Evolutionary conservation across 805 yeast species (phyloP).

Genomic region (Grigorovia humatica): DNA sequence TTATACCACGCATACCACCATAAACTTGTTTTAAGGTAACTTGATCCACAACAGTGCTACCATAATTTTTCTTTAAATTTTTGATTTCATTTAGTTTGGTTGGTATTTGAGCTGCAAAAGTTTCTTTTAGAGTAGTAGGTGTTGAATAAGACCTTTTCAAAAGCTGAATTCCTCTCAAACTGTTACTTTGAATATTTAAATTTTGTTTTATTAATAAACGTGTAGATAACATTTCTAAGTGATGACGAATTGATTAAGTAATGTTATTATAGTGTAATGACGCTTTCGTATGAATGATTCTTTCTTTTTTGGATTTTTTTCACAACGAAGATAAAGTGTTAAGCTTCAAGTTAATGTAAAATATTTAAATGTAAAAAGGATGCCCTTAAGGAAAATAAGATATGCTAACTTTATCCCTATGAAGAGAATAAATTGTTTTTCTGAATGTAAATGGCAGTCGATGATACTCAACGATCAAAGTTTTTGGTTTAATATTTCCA

Average conservation of each 20-base stretch:
- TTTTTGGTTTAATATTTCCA: background rate
- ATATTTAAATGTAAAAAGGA: no score
- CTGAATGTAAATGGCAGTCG: no score
- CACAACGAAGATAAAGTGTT: no score
- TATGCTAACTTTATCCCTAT: no score
- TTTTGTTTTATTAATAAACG: background rate
- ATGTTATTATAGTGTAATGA: background rate
- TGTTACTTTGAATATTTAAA: no score
- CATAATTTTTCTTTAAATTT: constrained; percentile 79
- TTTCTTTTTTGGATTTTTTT: no score
- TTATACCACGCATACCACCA: constrained; percentile 88
- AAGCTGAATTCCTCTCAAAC: background rate
- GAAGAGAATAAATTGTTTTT: no score
- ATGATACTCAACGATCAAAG: background rate
- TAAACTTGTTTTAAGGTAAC: constrained; percentile 70
- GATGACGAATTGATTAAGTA: no score
- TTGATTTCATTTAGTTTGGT: constrained; percentile 81
- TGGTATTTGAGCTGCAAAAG: constrained; percentile 87
- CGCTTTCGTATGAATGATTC: background rate
- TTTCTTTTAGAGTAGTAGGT: constrained; percentile 70
- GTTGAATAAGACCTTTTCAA: constrained; percentile 10
- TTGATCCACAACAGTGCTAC: constrained; percentile 63
- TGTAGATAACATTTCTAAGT: background rate
- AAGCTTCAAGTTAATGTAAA: no score
- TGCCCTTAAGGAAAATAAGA: no score